phyloP scores from a whole-genome alignment of 164 flowering plant genomes.

The Annona cherimola region DNA sequence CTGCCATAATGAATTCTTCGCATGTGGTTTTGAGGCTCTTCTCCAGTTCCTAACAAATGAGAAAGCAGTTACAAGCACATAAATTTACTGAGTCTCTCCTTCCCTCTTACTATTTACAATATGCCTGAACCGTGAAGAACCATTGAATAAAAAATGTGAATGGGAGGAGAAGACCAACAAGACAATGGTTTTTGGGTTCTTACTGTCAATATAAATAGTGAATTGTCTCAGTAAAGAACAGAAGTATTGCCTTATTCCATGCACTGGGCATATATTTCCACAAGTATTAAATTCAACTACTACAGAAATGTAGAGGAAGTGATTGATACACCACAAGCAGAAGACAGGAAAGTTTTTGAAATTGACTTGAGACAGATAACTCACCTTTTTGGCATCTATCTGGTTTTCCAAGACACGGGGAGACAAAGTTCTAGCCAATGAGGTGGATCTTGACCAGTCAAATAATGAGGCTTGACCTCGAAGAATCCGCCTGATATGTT shows the following conservation, averaged over 20 bases:
- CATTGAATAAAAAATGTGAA: not conserved
- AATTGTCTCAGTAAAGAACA: not conserved
- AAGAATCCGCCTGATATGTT: conserved; percentile 88
- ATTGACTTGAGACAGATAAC: not conserved
- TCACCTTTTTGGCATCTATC: conserved; percentile 97
- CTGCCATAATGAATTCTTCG: conserved; percentile 97
- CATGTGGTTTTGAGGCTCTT: conserved; percentile 85
- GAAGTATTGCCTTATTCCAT: not conserved
- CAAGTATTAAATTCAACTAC: not conserved
- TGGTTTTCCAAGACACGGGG: conserved; percentile 97
- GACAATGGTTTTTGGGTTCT: not conserved
- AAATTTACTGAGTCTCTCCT: not conserved
- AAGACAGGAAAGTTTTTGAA: not conserved
- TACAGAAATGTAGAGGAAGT: not conserved
- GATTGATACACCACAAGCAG: not conserved
- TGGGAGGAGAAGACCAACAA: not conserved
- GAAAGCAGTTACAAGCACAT: not conserved
- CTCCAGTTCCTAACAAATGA: conserved; percentile 73
- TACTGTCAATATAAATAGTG: not conserved
- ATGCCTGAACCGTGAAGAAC: not conserved
- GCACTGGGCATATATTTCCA: not conserved
- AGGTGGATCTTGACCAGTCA: conserved; percentile 95
- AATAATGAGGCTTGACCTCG: conserved; percentile 95
- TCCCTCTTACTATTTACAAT: no score
- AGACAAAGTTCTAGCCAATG: conserved; percentile 90